Percentiles rank a stretch among this genome's conserved stretches.
Conservation (phyloP, 139 green algal genomes). For the Zygnema circumcarinatum region DNA sequence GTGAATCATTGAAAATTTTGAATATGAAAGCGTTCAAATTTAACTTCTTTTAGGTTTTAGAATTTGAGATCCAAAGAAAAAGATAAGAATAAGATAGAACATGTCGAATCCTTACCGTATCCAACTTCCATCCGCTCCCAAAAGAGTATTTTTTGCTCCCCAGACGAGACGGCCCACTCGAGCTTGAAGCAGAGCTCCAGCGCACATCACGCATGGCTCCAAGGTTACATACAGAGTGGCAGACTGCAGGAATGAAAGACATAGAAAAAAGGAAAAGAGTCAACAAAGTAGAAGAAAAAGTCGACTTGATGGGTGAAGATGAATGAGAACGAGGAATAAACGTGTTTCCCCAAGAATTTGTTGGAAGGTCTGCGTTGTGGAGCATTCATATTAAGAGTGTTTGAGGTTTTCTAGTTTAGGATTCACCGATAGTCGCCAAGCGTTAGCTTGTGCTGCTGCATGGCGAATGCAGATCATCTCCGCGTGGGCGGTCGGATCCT, state of each 20-base stretch:
- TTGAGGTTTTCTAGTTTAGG: too few species aligned
- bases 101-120: conserved; percentile 59
- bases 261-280: not conserved
- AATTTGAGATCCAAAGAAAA: not conserved
- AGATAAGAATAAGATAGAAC: not conserved
- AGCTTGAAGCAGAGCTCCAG: conserved; percentile 84
- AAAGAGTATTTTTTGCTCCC: conserved; percentile 76
- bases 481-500: conserved; percentile 56
- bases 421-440: conserved; percentile 45
- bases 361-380: too few species aligned
- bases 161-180: conserved; percentile 85
- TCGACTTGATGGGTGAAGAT: too few species aligned
- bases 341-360: too few species aligned
- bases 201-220: conserved; percentile 97
- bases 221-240: conserved; percentile 90
- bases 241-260: conserved; percentile 8
- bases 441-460: conserved; percentile 1
- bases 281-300: too few species aligned
- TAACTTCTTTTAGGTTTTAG: not conserved
- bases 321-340: too few species aligned
- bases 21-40: not conserved
- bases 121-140: conserved; percentile 90
- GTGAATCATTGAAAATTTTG: not conserved
- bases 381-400: too few species aligned
- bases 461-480: conserved; percentile 59